Percentiles rank a stretch among this genome's conserved stretches.
Evolutionary conservation across 1,139 yeast species (phyloP).

Genomic region (Yamadazyma diospyri): DNA sequence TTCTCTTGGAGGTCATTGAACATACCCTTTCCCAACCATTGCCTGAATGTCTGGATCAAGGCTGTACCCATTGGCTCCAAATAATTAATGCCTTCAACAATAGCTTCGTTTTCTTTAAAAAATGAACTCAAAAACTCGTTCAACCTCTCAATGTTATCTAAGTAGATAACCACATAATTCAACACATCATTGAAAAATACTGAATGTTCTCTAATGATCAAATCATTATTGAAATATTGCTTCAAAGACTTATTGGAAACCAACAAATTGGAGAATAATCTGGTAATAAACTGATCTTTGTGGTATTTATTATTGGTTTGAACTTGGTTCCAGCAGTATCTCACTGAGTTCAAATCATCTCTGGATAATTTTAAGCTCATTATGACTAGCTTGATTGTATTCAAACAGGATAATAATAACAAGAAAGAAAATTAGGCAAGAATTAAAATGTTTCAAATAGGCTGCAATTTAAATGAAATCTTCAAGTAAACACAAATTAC

Average conservation of each 20-base stretch:
- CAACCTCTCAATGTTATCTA: conserved; percentile 27
- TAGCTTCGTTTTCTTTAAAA: conserved; percentile 28
- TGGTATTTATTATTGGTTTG: conserved; percentile 28
- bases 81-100: conserved; percentile 28
- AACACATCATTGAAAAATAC: conserved; percentile 36
- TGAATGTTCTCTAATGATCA: conserved; percentile 28
- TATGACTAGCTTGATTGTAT: conserved; percentile 1
- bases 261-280: conserved; percentile 34
- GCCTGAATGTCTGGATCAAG: conserved; percentile 37
- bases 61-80: conserved; percentile 45
- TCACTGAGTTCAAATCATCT: conserved; percentile 17
- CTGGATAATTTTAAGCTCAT: conserved; percentile 15
- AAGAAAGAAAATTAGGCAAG: neutral
- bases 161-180: conserved; percentile 29
- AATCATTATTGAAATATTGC: conserved; percentile 22
- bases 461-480: conserved; percentile 6
- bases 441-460: neutral
- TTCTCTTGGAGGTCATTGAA: conserved; percentile 34
- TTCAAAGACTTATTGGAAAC: conserved; percentile 27
- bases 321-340: conserved; percentile 32
- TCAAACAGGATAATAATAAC: conserved; percentile 1
- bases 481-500: conserved; percentile 1
- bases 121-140: conserved; percentile 35
- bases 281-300: conserved; percentile 26
- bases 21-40: conserved; percentile 31